phyloP scores from a whole-genome alignment of 2,329 filamentous ascomycete species.

The Iodosphaeria phyllophila region DNA sequence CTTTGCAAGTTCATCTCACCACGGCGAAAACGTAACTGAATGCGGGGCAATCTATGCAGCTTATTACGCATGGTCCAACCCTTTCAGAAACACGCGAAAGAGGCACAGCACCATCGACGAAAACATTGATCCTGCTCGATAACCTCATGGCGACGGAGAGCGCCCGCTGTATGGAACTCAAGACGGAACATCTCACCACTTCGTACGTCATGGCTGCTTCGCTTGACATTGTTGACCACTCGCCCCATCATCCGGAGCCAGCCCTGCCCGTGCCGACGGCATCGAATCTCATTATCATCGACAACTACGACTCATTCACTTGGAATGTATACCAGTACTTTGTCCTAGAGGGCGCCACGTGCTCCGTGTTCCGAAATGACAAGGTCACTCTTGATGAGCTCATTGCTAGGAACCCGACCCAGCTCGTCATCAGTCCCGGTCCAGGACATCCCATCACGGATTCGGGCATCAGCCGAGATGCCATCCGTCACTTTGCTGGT shows the following conservation, averaged over 20 bases:
- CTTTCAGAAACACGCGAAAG: too few species aligned
- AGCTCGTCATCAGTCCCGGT: slow-evolving; percentile 86
- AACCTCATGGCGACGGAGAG: too few species aligned
- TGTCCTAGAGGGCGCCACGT: slow-evolving; percentile 81
- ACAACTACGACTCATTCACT: slow-evolving; percentile 99
- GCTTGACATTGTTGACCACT: slow-evolving; percentile 53
- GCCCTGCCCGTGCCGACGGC: slow-evolving; percentile 58
- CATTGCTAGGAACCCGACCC: slow-evolving; percentile 68
- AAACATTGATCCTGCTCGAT: too few species aligned
- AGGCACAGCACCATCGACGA: too few species aligned
- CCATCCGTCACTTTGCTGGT: slow-evolving; percentile 77
- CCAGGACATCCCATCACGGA: slow-evolving; percentile 85
- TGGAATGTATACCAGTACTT: slow-evolving; percentile 99
- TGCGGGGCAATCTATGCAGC: too few species aligned
- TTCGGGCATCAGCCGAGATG: slow-evolving; percentile 82
- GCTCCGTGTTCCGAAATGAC: slow-evolving; percentile 84
- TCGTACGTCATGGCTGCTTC: slow-evolving; percentile 30
- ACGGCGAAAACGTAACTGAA: too few species aligned
- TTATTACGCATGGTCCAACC: too few species aligned
- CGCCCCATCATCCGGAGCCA: slow-evolving; percentile 65
- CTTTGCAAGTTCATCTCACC: too few species aligned
- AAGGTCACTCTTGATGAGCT: slow-evolving; percentile 74
- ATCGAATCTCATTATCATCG: slow-evolving; percentile 83
- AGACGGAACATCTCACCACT: too few species aligned
- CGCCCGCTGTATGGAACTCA: too few species aligned